Conservation (phyloP, 805 yeast species). For the Metschnikowia picachoensis region DNA sequence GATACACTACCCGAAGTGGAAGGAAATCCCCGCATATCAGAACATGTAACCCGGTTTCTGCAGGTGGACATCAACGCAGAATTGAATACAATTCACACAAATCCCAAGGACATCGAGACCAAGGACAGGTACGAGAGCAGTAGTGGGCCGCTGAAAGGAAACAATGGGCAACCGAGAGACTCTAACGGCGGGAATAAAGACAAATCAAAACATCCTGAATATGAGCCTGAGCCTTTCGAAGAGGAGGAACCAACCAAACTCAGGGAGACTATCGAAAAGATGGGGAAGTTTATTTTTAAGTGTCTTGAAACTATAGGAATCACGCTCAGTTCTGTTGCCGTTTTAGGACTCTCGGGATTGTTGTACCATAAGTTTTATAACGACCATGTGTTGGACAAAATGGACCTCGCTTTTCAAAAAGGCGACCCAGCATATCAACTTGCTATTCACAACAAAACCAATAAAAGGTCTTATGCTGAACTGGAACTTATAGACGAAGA, state of each 20-base stretch:
- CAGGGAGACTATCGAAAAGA: conserved; percentile 18
- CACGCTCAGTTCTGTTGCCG: conserved; percentile 62
- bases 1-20: not conserved
- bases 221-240: conserved; percentile 9
- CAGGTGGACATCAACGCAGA: conserved; percentile 2
- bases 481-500: conserved; percentile 23
- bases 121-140: not conserved
- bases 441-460: conserved; percentile 48
- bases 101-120: too few species aligned
- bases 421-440: conserved; percentile 65
- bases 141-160: conserved; percentile 3
- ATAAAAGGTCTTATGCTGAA: conserved; percentile 20
- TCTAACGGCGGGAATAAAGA: conserved; percentile 3
- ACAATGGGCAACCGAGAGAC: conserved; percentile 3
- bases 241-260: conserved; percentile 17
- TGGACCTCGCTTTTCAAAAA: conserved; percentile 59
- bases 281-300: conserved; percentile 32
- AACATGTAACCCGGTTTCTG: conserved; percentile 2
- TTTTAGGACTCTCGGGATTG: conserved; percentile 70
- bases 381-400: conserved; percentile 56
- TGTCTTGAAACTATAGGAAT: conserved; percentile 67
- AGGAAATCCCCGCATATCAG: too few species aligned
- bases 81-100: too few species aligned
- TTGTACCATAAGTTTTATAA: conserved; percentile 62
- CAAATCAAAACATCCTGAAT: conserved; percentile 15